Evolutionary conservation across 2,329 filamentous ascomycete genomes (phyloP), one percentile per base, ranked within the genome.

Genomic region (Aureobasidium sp.): DNA sequence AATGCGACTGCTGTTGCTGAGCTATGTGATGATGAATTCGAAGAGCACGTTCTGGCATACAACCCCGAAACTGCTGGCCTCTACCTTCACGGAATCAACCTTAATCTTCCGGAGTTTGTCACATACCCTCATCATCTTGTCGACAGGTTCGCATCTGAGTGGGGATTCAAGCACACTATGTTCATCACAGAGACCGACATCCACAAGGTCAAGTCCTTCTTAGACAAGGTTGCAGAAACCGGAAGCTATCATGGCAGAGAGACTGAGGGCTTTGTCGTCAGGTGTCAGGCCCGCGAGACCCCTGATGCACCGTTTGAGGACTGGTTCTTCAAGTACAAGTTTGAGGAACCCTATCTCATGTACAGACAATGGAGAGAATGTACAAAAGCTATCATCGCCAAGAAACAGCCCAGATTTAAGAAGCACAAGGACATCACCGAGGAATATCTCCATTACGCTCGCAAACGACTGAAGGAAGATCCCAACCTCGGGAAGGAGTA

Each of bases 271-370:
- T 99, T 99, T 72, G 96, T 99, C 66, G 92, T 99, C 71, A 91
- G 96, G 65, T 98, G 96, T 68, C 86, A 93, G 89, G 81, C 90
- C 84, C 83, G 84, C 75, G 79, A 89, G 33, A 82, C 83, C 0
- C 81, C 79, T 1, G 76, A 77, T 18, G 78, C 77, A 2, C 86
- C 88, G 0, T 96, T 90, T 77, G 82, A 88, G n/a, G 95, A 99
- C 77, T 99, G 96, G 96, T 99, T 99, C 80, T 99, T 99, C 90
- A 99, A 99, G 80, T 99, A 95, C 88, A 99, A 99, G 82, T 99
- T 99, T 67, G 96, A 99, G 75, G 96, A 99, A 81, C 96, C 96
- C 0, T 99, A 99, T 76, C 83, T 99, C 67, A 97, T 99, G 94
- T 99, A 98, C 80, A 90, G 96, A 29, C 96, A 99, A 81, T 99